Percentiles rank a stretch among this genome's conserved stretches.
Evolutionary conservation across 2,329 filamentous ascomycete genomes (phyloP).

Genomic region (Xylaria digitata): DNA sequence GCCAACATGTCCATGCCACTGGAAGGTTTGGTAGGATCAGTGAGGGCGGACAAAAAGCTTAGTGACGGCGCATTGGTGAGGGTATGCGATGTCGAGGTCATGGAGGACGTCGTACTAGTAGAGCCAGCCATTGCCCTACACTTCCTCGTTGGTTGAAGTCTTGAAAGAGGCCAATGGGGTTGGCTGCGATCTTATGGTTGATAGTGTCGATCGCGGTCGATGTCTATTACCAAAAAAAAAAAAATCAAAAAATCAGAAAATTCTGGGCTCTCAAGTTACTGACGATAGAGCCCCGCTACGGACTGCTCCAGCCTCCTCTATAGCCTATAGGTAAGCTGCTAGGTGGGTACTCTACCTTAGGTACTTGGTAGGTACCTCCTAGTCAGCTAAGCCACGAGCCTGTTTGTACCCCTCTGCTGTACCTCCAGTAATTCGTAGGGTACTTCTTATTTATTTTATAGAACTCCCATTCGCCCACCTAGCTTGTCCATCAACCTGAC

Average conservation of each 20-base stretch:
- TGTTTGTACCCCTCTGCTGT: background rate
- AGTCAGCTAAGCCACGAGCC: background rate
- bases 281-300: slow-evolving; percentile 34
- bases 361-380: background rate
- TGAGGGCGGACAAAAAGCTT: slow-evolving; percentile 54
- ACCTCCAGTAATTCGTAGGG: too few species aligned
- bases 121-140: slow-evolving; percentile 50
- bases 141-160: slow-evolving; percentile 11
- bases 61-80: slow-evolving; percentile 64
- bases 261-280: slow-evolving; percentile 42
- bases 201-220: slow-evolving; percentile 1
- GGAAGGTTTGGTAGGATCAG: slow-evolving; percentile 47
- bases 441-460: background rate
- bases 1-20: slow-evolving; percentile 57
- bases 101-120: slow-evolving; percentile 66
- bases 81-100: slow-evolving; percentile 73
- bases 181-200: slow-evolving; percentile 24
- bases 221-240: slow-evolving; percentile 2
- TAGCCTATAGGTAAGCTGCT: background rate
- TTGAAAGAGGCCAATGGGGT: background rate
- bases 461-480: background rate
- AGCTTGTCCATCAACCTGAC: slow-evolving; percentile 28
- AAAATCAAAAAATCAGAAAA: slow-evolving; percentile 34
- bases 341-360: background rate
- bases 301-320: slow-evolving; percentile 7